Conservation (phyloP, 2,329 filamentous ascomycete species). For the Cordyceps cateniannulata region DNA sequence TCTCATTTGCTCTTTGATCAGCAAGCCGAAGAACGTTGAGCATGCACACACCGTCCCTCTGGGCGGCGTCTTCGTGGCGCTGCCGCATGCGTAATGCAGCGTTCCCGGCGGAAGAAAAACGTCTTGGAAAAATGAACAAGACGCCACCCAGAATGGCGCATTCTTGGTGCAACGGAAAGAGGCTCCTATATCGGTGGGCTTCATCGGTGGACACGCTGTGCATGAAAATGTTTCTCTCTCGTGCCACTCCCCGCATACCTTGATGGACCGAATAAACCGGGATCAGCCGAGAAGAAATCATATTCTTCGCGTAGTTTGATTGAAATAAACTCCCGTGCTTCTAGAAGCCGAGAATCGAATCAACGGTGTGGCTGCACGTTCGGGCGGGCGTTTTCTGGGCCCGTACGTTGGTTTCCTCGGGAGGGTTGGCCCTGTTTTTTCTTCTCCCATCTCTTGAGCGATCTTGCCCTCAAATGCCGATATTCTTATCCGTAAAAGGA, state of each 20-base stretch:
- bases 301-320: not conserved
- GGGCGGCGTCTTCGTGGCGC: not conserved
- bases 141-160: too few species aligned
- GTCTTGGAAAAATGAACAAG: not conserved
- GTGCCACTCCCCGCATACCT: constrained; percentile 1
- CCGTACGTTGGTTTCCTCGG: too few species aligned
- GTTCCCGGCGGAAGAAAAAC: not conserved
- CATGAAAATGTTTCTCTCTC: not conserved
- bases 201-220: not conserved
- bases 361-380: not conserved
- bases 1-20: not conserved
- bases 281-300: not conserved
- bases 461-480: not conserved
- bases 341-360: not conserved
- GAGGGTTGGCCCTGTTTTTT: not conserved
- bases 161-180: too few species aligned
- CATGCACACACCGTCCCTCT: not conserved
- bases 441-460: not conserved
- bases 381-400: too few species aligned
- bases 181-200: not conserved
- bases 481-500: not conserved
- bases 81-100: not conserved
- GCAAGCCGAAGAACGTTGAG: too few species aligned
- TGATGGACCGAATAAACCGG: not conserved
- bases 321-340: not conserved